Evolutionary conservation across 129 eudicot genomes (phyloP).

Genomic region (Heracleum sosnowskyi): DNA sequence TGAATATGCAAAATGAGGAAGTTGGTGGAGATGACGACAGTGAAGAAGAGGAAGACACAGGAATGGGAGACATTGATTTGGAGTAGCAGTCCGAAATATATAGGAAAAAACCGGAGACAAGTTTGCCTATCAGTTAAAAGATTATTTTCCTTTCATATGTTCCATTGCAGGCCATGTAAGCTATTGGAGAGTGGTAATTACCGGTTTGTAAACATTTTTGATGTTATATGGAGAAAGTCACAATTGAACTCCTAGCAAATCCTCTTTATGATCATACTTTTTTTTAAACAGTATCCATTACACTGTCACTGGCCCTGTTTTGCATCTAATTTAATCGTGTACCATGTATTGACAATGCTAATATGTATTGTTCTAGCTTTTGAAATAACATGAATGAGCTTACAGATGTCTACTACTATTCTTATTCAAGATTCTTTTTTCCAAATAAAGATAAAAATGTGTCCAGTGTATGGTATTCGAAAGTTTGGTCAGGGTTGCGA

Average conservation of each 20-base stretch:
- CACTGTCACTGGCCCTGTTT: neutral
- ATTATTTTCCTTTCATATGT: neutral
- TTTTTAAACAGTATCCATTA: neutral
- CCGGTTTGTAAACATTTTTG: neutral
- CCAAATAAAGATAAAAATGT: no score
- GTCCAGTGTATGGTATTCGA: no score
- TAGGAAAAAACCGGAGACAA: conserved; percentile 5
- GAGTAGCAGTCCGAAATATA: conserved; percentile 36
- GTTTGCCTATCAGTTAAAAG: neutral
- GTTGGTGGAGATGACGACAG: conserved; percentile 74
- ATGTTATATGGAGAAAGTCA: neutral
- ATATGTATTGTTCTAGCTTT: neutral
- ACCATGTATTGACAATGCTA: neutral
- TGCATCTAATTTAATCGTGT: neutral
- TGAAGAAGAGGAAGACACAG: conserved; percentile 94
- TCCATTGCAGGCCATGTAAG: neutral
- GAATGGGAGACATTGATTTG: conserved; percentile 86
- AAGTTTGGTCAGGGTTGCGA: no score
- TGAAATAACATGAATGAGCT: neutral
- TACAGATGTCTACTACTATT: no score
- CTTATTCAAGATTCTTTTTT: no score
- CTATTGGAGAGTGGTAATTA: conserved; percentile 14
- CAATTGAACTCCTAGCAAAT: neutral
- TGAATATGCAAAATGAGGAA: conserved; percentile 64
- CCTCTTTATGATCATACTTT: neutral